These are phyloP conservation scores for Pseudognaphalium luteoalbum DNA, from an alignment of 129 eudicot genomes.

Conservation along the genomic window DNA sequence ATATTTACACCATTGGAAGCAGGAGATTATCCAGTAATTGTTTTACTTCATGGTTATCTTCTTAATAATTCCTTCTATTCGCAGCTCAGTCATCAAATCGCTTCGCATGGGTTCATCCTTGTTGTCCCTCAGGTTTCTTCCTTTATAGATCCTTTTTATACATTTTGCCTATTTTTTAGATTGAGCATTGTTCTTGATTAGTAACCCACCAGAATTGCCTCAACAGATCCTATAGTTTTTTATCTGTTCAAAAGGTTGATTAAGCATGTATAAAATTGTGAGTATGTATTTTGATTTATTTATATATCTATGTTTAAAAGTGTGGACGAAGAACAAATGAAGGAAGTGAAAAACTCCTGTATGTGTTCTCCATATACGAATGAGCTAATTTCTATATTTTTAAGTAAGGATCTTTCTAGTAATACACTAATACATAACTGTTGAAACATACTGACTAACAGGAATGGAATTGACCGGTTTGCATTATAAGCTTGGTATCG, in stretches of 20 bases:
- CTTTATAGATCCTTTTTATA: background rate
- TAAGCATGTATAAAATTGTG: background rate
- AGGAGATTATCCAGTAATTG: constrained; percentile 58
- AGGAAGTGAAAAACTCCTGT: no score
- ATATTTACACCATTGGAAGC: constrained; percentile 56
- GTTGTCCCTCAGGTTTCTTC: constrained; percentile 75
- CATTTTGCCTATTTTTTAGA: background rate
- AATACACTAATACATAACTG: no score
- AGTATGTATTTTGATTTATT: background rate
- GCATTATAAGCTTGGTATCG: no score
- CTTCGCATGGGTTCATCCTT: constrained; percentile 92
- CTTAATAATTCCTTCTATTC: constrained; percentile 76
- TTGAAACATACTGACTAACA: no score
- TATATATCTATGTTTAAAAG: no score
- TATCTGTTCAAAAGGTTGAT: background rate
- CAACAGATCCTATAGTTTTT: background rate
- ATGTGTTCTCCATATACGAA: no score
- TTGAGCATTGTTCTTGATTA: background rate
- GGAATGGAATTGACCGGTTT: no score
- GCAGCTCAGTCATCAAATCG: constrained; percentile 68
- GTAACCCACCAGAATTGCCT: background rate
- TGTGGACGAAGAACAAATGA: no score
- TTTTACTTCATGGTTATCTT: constrained; percentile 85
- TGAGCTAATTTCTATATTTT: no score
- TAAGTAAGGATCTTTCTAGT: no score